Evolutionary conservation across 1,139 yeast species (phyloP), one percentile per base, ranked within the genome.

Genomic region (Pichia sp.): DNA sequence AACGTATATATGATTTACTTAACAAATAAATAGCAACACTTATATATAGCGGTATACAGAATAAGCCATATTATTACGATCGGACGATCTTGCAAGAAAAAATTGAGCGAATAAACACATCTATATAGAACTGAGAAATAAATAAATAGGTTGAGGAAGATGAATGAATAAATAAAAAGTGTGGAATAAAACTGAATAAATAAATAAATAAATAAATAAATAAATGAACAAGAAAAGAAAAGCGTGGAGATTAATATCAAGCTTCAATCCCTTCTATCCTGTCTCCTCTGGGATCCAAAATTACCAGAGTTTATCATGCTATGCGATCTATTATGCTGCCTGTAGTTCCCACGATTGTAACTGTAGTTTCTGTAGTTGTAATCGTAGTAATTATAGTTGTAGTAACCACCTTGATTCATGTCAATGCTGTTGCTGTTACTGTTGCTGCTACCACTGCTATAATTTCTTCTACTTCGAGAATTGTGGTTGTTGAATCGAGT

Each of bases 271-370:
- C 28, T 22, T 19, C 47, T 19, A 31, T 31, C 23, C n/a, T 31
- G 37, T 45, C 42, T 37, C 8, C n/a, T 26, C n/a, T 45, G 41
- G 13, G 25, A 13, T 9, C 23, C 34, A 25, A 23, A 26, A 21
- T 13, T 36, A 9, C 13, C 30, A 23, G 23, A 13, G n/a, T 42
- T 42, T 10, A 42, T 28, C 47, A 44, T 44, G 30, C 47, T 44
- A 31, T 44, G 47, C 30, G 47, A 44, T 44, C 40, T 44, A 31
- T 31, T 31, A 44, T 44, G 47, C 28, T 42, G 45, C 26, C 21
- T 25, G 19, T 42, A 42, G 16, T 42, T 42, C 5, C 10, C 25
- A 22, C 30, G 30, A 26, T 34, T 43, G 23, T 28, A 18, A 18
- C 23, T 39, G 12, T 30, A 41, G n/a, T 23, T 28, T n/a, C 37